A percentile compares a stretch with the other conserved stretches of the same genome.
Evolutionary conservation across 148 eudicot species (phyloP).

Genomic region (Persicaria maculosa): DNA sequence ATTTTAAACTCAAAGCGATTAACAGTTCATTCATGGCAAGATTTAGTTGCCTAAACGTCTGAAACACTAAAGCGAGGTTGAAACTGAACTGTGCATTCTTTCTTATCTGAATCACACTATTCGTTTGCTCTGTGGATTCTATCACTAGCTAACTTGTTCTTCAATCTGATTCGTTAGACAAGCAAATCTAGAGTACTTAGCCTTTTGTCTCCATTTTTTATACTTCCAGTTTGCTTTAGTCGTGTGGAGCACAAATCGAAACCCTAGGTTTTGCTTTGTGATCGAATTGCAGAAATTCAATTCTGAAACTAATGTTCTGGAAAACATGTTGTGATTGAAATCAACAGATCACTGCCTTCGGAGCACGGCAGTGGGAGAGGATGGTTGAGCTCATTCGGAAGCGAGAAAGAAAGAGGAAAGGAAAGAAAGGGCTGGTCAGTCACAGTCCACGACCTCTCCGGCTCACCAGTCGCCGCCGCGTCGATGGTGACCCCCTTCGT

Average conservation of each 20-base stretch:
- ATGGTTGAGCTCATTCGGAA: slow-evolving; percentile 43
- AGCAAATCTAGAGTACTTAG: no score
- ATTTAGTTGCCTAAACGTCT: neutral
- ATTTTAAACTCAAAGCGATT: neutral
- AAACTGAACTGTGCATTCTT: neutral
- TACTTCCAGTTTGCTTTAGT: no score
- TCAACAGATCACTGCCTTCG: slow-evolving; percentile 50
- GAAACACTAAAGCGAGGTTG: neutral
- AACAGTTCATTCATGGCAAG: neutral
- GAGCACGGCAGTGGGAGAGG: slow-evolving; percentile 50
- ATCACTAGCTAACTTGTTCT: neutral
- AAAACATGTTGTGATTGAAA: neutral
- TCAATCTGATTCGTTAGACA: neutral
- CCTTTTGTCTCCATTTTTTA: no score
- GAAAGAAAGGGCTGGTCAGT: slow-evolving; percentile 94
- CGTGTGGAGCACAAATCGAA: neutral
- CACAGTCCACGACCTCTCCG: slow-evolving; percentile 82
- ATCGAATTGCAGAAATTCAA: no score
- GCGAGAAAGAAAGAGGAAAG: slow-evolving; percentile 22
- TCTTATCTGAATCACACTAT: neutral
- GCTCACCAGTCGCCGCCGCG: slow-evolving; percentile 80
- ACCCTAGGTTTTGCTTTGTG: neutral
- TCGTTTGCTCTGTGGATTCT: neutral
- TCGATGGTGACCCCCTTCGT: slow-evolving; percentile 97
- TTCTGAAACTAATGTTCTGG: neutral